Evolutionary conservation across 306 rosid genomes (phyloP).

Genomic region (Nissolia schottii): DNA sequence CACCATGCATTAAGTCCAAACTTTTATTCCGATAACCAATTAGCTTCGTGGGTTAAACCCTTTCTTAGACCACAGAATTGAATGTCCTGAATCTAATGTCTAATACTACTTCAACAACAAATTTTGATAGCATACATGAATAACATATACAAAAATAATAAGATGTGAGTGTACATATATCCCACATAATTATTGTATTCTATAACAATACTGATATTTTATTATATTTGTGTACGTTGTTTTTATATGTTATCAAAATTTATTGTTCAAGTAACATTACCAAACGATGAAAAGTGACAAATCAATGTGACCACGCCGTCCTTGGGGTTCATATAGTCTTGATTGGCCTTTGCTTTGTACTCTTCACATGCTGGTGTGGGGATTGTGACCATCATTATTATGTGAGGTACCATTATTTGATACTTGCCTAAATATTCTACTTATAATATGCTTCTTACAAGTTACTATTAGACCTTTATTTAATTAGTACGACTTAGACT

Average conservation of each 20-base stretch:
- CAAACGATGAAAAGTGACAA: conserved; percentile 15
- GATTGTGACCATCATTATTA: not conserved
- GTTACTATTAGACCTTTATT: not conserved
- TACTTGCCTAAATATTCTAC: not conserved
- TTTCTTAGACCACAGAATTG: not conserved
- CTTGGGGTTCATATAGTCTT: not conserved
- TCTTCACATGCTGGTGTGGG: conserved; percentile 23
- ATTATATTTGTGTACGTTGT: too few relatives aligned
- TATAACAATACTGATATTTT: too few relatives aligned
- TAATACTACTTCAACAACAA: too few relatives aligned
- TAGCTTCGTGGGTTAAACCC: not conserved
- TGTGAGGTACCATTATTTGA: not conserved
- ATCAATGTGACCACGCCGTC: not conserved
- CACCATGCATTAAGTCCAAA: not conserved
- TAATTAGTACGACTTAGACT: not conserved
- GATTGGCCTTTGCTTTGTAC: conserved; percentile 16
- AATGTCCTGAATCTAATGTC: not conserved
- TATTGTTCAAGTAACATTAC: too few relatives aligned
- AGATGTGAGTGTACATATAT: too few relatives aligned
- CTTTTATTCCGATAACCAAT: not conserved
- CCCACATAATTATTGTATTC: too few relatives aligned
- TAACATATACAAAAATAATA: too few relatives aligned
- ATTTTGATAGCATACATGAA: too few relatives aligned
- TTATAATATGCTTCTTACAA: not conserved
- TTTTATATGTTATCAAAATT: too few relatives aligned